These are phyloP conservation scores for Ustilago cynodontis DNA, from an alignment of 1,284 basidiomycete species.

Conservation along the genomic window DNA sequence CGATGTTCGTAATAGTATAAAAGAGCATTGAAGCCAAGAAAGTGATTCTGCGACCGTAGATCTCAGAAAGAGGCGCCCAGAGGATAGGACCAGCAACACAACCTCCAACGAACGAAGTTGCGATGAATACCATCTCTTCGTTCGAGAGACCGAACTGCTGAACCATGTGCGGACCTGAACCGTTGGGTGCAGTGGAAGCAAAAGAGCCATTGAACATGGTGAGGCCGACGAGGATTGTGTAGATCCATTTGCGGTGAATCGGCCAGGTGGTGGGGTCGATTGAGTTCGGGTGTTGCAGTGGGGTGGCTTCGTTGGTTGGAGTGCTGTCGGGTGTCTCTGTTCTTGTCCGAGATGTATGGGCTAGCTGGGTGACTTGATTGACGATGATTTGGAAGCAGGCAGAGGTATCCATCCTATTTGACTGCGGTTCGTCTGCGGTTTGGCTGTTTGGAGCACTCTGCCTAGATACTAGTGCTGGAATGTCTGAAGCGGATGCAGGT, in stretches of 20 bases:
- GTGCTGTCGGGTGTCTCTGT: not conserved
- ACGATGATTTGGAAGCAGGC: constrained; percentile 11
- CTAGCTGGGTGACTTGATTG: constrained; percentile 4
- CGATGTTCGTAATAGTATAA: constrained; percentile 33
- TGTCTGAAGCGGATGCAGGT: not conserved
- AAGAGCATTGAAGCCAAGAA: constrained; percentile 21
- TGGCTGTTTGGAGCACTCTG: too few species aligned
- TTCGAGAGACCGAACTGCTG: constrained; percentile 23
- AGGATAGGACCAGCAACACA: constrained; percentile 48
- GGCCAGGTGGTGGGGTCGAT: constrained; percentile 20
- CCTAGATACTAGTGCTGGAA: too few species aligned
- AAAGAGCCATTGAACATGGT: constrained; percentile 53
- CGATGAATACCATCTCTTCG: constrained; percentile 34
- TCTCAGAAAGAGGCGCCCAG: constrained; percentile 51
- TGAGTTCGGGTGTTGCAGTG: not conserved
- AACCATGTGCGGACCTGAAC: constrained; percentile 24
- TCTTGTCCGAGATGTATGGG: constrained; percentile 1
- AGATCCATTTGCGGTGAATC: constrained; percentile 30
- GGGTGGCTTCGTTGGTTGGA: constrained; percentile 12
- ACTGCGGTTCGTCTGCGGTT: not conserved
- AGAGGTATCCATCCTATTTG: constrained; percentile 5
- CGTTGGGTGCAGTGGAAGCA: constrained; percentile 45
- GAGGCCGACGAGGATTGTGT: constrained; percentile 29
- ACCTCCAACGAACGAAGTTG: constrained; percentile 47
- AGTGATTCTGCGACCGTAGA: constrained; percentile 22